phyloP scores from a whole-genome alignment of 345 rosid species.

The Luvunga scandens region DNA sequence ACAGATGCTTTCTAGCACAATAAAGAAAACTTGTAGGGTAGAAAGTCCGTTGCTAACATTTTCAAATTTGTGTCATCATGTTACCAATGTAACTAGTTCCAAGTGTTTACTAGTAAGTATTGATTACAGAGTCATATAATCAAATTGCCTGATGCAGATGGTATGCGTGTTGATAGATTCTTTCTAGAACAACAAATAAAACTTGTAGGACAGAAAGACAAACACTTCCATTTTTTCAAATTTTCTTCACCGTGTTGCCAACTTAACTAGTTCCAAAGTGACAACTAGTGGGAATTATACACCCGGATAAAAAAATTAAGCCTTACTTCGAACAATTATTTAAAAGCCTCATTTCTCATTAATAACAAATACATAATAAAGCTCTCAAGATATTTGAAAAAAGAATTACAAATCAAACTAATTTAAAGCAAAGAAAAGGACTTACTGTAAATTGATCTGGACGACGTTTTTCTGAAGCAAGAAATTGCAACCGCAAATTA shows the following conservation, averaged over 20 bases:
- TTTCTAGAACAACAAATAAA: neutral
- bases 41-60: neutral
- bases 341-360: neutral
- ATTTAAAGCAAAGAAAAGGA: slow-evolving; percentile 8
- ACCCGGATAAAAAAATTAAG: neutral
- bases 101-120: neutral
- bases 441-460: slow-evolving; percentile 90
- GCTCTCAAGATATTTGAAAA: neutral
- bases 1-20: neutral
- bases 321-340: neutral
- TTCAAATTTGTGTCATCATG: neutral
- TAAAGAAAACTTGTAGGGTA: neutral
- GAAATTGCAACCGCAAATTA: slow-evolving; percentile 78
- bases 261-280: neutral
- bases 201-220: neutral
- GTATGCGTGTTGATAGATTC: neutral
- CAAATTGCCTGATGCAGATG: neutral
- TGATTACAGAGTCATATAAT: neutral
- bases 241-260: neutral
- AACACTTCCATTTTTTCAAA: too few species aligned
- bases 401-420: neutral
- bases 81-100: neutral
- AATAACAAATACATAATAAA: neutral
- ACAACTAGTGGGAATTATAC: neutral
- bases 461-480: slow-evolving; percentile 77